phyloP scores from a whole-genome alignment of 75 land plant species.

The Larix kaempferi region DNA sequence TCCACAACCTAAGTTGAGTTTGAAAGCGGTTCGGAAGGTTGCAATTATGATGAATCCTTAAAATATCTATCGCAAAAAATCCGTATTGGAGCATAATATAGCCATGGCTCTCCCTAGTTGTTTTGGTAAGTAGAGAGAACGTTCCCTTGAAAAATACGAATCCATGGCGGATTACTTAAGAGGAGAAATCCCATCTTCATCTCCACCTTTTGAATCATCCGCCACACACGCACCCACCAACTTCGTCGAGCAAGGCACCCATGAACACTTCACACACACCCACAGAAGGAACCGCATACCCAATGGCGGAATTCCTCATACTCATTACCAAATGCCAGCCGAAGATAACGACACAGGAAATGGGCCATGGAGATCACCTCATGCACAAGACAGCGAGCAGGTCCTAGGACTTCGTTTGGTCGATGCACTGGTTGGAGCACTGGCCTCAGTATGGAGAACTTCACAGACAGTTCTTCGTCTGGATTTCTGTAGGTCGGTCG shows the following conservation, averaged over 20 bases:
- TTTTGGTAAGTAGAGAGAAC: too few species aligned
- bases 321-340: not conserved
- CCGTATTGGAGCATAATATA: too few species aligned
- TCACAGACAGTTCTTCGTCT: constrained; percentile 12
- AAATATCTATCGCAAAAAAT: too few species aligned
- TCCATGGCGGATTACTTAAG: not conserved
- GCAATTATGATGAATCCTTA: too few species aligned
- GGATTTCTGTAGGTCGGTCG: not conserved
- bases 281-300: not conserved
- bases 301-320: constrained; percentile 1
- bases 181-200: not conserved
- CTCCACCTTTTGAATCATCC: not conserved
- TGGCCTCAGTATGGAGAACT: not conserved
- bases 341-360: not conserved
- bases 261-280: not conserved
- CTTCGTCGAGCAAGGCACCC: not conserved
- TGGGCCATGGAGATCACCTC: constrained; percentile 1
- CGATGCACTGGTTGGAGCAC: not conserved
- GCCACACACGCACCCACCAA: not conserved
- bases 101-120: too few species aligned
- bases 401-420: not conserved
- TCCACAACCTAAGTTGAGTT: too few species aligned
- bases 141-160: too few species aligned
- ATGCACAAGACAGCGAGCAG: not conserved
- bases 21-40: too few species aligned